Conservation (phyloP, 2,329 filamentous ascomycete genomes). For the Pezicula neosporulosa region DNA sequence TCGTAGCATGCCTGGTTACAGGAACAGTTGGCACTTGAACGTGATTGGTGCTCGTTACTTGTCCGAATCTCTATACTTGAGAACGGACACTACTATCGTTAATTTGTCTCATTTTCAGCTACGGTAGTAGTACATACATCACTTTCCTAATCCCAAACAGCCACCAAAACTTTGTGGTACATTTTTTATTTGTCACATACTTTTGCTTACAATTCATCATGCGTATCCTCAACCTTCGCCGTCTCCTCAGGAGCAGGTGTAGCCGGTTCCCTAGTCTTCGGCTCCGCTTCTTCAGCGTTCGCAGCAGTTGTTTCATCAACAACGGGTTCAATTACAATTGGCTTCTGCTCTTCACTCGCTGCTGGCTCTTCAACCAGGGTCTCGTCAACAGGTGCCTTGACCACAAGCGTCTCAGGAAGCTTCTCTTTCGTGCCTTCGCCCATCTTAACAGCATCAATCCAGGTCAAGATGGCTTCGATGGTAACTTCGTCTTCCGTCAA, state of each 20-base stretch:
- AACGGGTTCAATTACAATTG: constrained; percentile 36
- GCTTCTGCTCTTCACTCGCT: constrained; percentile 34
- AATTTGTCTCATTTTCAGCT: no score
- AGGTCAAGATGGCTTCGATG: constrained; percentile 66
- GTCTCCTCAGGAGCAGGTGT: constrained; percentile 4
- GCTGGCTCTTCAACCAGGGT: constrained; percentile 28
- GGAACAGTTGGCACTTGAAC: no score
- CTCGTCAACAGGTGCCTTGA: constrained; percentile 31
- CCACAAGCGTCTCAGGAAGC: constrained; percentile 59
- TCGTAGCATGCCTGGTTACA: no score
- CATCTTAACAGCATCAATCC: constrained; percentile 89
- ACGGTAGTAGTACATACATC: no score
- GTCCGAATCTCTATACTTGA: no score
- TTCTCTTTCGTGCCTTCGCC: constrained; percentile 80
- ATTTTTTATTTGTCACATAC: neutral
- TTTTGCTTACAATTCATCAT: constrained; percentile 3
- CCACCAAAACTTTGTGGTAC: neutral
- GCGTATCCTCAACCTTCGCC: constrained; percentile 6
- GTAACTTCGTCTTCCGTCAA: constrained; percentile 45
- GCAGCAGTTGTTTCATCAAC: constrained; percentile 6
- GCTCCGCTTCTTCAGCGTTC: constrained; percentile 13
- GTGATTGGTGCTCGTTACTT: no score
- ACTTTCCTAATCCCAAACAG: neutral
- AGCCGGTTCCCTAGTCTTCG: constrained; percentile 9
- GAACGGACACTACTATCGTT: no score